Conservation (phyloP, 2,329 filamentous ascomycete species). For the Paraconiothyrium sp. region DNA sequence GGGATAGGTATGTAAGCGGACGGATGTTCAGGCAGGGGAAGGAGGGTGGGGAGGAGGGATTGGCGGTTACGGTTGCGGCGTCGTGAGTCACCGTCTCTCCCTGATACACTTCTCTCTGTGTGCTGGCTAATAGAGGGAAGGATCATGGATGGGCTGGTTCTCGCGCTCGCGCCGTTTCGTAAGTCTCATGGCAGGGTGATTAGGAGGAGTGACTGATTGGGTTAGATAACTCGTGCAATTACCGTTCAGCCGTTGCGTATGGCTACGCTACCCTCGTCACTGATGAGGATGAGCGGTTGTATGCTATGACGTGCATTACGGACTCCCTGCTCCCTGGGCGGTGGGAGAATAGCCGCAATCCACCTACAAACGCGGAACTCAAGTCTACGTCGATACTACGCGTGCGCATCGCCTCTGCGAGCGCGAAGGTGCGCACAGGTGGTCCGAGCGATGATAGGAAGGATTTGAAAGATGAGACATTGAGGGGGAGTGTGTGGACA, state of each 20-base stretch:
- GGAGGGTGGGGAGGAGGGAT: constrained; percentile 38
- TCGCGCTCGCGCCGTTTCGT: constrained; percentile 45
- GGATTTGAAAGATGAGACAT: constrained; percentile 39
- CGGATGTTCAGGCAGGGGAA: constrained; percentile 67
- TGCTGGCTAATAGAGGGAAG: too few species aligned
- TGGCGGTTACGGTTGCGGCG: constrained; percentile 42
- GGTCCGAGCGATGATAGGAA: constrained; percentile 46
- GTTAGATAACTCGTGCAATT: constrained; percentile 46
- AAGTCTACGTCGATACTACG: constrained; percentile 39
- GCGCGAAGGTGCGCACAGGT: constrained; percentile 45
- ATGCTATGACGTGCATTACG: constrained; percentile 45
- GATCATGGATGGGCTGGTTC: constrained; percentile 45
- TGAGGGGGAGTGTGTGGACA: constrained; percentile 43
- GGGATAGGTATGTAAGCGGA: constrained; percentile 39
- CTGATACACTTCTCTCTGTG: neutral
- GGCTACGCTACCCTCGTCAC: constrained; percentile 41
- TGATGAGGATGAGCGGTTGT: constrained; percentile 33
- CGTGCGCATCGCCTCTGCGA: constrained; percentile 39
- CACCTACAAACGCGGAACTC: constrained; percentile 42
- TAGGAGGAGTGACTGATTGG: neutral
- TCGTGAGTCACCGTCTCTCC: constrained; percentile 49
- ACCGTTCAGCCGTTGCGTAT: constrained; percentile 42
- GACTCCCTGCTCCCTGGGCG: constrained; percentile 43
- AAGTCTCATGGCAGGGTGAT: neutral
- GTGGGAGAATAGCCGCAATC: constrained; percentile 42